Percentiles rank a stretch among this genome's conserved stretches.
phyloP scores from a whole-genome alignment of 2,329 filamentous ascomycete genomes.

The Stagonosporopsis rhizophila region DNA sequence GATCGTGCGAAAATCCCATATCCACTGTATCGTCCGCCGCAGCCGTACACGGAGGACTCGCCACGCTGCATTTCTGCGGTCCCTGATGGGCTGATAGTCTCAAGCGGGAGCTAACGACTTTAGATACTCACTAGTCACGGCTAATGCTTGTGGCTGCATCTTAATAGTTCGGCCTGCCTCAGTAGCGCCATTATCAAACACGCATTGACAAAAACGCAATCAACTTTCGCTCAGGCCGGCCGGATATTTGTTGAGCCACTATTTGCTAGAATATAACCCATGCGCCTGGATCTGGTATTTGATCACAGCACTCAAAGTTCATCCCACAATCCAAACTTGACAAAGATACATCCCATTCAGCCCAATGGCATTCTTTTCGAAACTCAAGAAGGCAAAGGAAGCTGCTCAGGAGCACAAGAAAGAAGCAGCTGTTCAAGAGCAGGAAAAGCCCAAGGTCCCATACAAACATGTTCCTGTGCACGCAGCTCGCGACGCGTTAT shows the following conservation, averaged over 20 bases:
- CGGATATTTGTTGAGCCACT: conserved; percentile 17
- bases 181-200: conserved; percentile 20
- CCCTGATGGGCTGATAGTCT: conserved; percentile 18
- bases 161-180: conserved; percentile 17
- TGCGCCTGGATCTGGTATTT: conserved; percentile 1
- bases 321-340: background rate
- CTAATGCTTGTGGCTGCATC: conserved; percentile 18
- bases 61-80: conserved; percentile 3
- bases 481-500: conserved; percentile 36
- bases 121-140: conserved; percentile 13
- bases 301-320: background rate
- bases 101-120: conserved; percentile 15
- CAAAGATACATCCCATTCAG: background rate
- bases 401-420: conserved; percentile 37
- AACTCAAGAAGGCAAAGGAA: conserved; percentile 41
- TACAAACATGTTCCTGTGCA: conserved; percentile 39
- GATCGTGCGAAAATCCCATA: background rate
- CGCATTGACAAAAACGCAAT: conserved; percentile 20
- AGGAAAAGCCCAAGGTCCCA: conserved; percentile 27
- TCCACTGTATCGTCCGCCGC: conserved; percentile 13
- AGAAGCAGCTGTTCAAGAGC: conserved; percentile 19
- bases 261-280: conserved; percentile 13
- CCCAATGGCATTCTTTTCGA: conserved; percentile 44
- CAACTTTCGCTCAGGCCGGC: conserved; percentile 12
- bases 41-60: background rate